Evolutionary conservation across 2,329 filamentous ascomycete species (phyloP).

Genomic region (Fusarium acutatum): DNA sequence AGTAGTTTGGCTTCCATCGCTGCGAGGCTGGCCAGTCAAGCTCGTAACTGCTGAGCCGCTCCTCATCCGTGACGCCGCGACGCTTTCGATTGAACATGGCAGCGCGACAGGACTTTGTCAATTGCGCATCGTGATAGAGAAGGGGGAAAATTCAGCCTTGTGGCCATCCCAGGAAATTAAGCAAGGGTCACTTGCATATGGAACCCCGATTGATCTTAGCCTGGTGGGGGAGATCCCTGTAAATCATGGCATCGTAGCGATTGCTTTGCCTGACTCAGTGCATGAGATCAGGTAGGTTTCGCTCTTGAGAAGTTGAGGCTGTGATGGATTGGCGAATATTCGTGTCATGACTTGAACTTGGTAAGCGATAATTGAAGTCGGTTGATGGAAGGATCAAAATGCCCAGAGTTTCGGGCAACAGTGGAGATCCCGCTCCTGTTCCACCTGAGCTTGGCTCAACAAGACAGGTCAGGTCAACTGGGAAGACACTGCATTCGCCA

Average conservation of each 20-base stretch:
- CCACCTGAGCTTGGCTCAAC: background rate
- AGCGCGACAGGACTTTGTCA: background rate
- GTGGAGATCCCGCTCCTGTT: constrained; percentile 19
- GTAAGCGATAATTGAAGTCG: background rate
- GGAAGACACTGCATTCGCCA: background rate
- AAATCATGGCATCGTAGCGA: background rate
- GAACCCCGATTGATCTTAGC: background rate
- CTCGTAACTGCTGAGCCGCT: constrained; percentile 22
- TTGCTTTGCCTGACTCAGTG: background rate
- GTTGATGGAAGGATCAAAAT: background rate
- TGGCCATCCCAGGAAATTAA: background rate
- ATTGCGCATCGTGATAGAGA: background rate
- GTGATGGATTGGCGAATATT: background rate
- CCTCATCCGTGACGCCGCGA: background rate
- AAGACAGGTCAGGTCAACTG: background rate
- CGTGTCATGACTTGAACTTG: background rate
- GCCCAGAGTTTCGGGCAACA: background rate
- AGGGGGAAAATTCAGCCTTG: constrained; percentile 4
- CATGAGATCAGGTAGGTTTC: background rate
- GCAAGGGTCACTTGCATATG: background rate
- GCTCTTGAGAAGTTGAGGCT: background rate
- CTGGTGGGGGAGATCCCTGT: background rate
- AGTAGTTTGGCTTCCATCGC: constrained; percentile 43
- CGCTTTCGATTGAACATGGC: constrained; percentile 24
- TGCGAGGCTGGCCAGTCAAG: constrained; percentile 31